Conservation (phyloP, 805 yeast genomes). For the Ogataea zsoltii region DNA sequence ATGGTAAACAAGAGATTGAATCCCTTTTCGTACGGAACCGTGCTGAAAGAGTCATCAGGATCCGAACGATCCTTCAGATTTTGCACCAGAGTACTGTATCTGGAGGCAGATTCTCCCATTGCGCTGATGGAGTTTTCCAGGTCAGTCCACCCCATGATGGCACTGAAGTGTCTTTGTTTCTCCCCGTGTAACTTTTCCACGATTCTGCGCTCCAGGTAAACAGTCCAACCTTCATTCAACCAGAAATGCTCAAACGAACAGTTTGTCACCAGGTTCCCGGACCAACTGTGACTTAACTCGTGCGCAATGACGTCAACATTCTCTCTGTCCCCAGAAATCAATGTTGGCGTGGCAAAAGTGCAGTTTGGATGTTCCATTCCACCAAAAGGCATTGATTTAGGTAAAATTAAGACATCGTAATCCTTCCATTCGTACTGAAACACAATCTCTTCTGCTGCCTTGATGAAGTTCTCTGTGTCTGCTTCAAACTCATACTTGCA, state of each 20-base stretch:
- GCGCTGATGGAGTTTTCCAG: slow-evolving; percentile 64
- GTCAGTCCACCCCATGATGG: slow-evolving; percentile 88
- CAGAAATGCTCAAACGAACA: slow-evolving; percentile 93
- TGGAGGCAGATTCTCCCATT: slow-evolving; percentile 54
- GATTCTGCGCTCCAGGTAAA: slow-evolving; percentile 83
- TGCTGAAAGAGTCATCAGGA: slow-evolving; percentile 87
- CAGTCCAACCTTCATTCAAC: slow-evolving; percentile 97
- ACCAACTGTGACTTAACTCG: slow-evolving; percentile 91
- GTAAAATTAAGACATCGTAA: slow-evolving; percentile 79
- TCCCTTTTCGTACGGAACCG: slow-evolving; percentile 92
- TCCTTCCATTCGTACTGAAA: slow-evolving; percentile 84
- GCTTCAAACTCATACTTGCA: slow-evolving; percentile 79
- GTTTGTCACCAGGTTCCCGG: slow-evolving; percentile 88
- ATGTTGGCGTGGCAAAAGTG: slow-evolving; percentile 88
- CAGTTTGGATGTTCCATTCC: slow-evolving; percentile 95
- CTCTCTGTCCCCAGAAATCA: slow-evolving; percentile 79
- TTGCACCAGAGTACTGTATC: slow-evolving; percentile 68
- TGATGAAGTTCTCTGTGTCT: slow-evolving; percentile 79
- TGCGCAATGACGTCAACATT: slow-evolving; percentile 91
- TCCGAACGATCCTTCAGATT: slow-evolving; percentile 68
- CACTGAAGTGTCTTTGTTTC: slow-evolving; percentile 72
- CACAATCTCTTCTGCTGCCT: slow-evolving; percentile 73
- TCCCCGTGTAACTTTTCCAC: slow-evolving; percentile 79
- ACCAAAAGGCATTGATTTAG: slow-evolving; percentile 80
- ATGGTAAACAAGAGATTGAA: slow-evolving; percentile 73